Evolutionary conservation across 1,139 yeast species (phyloP).

Genomic region (Meyerozyma smithsonii): DNA sequence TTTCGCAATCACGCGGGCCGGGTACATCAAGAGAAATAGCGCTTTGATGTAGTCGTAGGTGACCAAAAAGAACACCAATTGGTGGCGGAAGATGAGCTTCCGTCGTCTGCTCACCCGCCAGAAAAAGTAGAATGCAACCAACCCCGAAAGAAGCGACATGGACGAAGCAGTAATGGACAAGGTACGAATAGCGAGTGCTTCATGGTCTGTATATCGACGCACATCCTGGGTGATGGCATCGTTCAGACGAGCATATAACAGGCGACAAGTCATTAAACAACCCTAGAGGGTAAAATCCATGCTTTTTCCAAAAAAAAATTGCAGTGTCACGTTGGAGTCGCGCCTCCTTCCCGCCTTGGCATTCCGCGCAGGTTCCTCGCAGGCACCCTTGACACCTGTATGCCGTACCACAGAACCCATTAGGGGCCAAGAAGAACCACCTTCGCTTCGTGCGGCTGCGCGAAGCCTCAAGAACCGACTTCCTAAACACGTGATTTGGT

Average conservation of each 20-base stretch:
- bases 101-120: not conserved
- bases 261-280: not conserved
- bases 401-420: too few relatives aligned
- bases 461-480: too few relatives aligned
- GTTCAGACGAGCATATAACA: not conserved
- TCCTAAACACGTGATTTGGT: too few relatives aligned
- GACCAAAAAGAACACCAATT: not conserved
- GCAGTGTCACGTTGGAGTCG: not conserved
- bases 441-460: too few relatives aligned
- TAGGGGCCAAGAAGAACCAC: too few relatives aligned
- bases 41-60: conserved; percentile 1
- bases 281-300: too few relatives aligned
- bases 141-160: not conserved
- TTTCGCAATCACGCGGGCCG: not conserved
- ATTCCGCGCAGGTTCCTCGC: too few relatives aligned
- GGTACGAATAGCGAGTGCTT: not conserved
- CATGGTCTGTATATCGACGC: not conserved
- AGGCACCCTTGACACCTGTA: too few relatives aligned
- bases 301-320: too few relatives aligned
- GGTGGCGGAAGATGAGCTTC: not conserved
- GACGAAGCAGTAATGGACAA: conserved; percentile 1
- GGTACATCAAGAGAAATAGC: not conserved
- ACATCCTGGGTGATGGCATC: not conserved
- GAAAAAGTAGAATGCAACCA: not conserved
- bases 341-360: too few relatives aligned